phyloP scores from a whole-genome alignment of 345 rosid species.

The Melaleuca alternifolia region DNA sequence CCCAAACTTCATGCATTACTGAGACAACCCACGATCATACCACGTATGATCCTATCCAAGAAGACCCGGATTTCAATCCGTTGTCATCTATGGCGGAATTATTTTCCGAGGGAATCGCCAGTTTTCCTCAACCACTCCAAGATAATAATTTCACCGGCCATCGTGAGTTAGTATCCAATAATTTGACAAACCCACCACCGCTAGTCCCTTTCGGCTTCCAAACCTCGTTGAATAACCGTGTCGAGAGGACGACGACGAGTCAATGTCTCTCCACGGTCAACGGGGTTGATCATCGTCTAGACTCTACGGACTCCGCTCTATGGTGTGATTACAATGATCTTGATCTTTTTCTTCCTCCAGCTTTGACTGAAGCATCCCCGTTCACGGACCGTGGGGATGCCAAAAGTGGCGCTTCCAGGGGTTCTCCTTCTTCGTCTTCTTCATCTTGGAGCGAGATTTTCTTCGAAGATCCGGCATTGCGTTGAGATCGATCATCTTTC shows the following conservation, averaged over 20 bases:
- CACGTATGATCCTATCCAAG: slow-evolving; percentile 11
- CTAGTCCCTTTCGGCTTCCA: slow-evolving; percentile 34
- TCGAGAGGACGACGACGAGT: slow-evolving; percentile 1
- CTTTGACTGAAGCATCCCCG: not conserved
- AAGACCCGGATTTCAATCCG: slow-evolving; percentile 17
- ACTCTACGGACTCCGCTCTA: not conserved
- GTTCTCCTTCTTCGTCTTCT: not conserved
- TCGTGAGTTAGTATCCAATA: not conserved
- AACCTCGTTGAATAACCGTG: slow-evolving; percentile 17
- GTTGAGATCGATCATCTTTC: not conserved
- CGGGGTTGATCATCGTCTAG: slow-evolving; percentile 6
- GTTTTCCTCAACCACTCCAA: slow-evolving; percentile 2
- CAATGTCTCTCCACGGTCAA: slow-evolving; percentile 11
- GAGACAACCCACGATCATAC: not conserved
- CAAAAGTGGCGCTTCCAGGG: not conserved
- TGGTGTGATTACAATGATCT: not conserved
- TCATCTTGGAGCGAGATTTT: not conserved
- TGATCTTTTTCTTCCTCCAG: not conserved
- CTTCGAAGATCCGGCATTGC: not conserved
- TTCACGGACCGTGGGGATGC: not conserved
- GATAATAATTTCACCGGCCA: not conserved
- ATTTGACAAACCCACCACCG: not conserved
- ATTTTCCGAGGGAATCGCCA: not conserved
- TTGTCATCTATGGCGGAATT: not conserved
- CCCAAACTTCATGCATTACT: not conserved